Base-by-base conservation (phyloP, 1,284 basidiomycete genomes). In the Phellinidium pouzarii region DNA sequence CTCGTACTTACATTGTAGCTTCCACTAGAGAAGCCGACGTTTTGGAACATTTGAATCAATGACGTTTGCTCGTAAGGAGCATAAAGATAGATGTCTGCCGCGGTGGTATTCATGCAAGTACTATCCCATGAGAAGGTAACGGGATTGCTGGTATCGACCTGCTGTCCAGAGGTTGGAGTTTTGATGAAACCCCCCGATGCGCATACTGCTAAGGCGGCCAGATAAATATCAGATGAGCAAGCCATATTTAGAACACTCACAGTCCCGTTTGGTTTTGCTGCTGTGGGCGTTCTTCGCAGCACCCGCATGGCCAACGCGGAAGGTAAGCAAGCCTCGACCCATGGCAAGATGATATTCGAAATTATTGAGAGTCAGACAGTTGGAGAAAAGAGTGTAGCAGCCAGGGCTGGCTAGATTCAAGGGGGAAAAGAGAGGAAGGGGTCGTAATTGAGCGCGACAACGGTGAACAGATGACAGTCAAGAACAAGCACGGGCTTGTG, bases 51-150 rank as follows among this genome's bases (percentile, higher is more conserved):
- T 59, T 91, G 81, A 55, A 91, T 71, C 36, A 75, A 73, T 9
- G 79, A 68, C 31, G 60, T 66, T 20, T 61, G 52, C 3, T 72
- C 64, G 31, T 66, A 64, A 0, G 85, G 80, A 0, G 79, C 79
- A 64, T 81, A 82, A 49, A 94, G 78, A 65, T 86, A 86, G 59
- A 94, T 82, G 69, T 92, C 87, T 62, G 87, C 71, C 37, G 69
- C 68, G 27, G 67, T 58, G 50, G 67, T 66, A 41, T 67, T 48
- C 48, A 84, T 60, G 64, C 82, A 82, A 44, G 79, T 71, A 0
- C 78, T 71, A 66, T 91, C 79, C 91, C 91, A 93, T 47, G 77
- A 70, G 62, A 93, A 80, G 43, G 75, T 76, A 60, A 91, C 63
- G 0, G 79, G 69, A 20, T 76, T 62, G 50, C 76, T 71, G 4